Evolutionary conservation across 2,329 filamentous ascomycete species (phyloP), one percentile per base, ranked within the genome.

Genomic region (Plenodomus tracheiphilus): DNA sequence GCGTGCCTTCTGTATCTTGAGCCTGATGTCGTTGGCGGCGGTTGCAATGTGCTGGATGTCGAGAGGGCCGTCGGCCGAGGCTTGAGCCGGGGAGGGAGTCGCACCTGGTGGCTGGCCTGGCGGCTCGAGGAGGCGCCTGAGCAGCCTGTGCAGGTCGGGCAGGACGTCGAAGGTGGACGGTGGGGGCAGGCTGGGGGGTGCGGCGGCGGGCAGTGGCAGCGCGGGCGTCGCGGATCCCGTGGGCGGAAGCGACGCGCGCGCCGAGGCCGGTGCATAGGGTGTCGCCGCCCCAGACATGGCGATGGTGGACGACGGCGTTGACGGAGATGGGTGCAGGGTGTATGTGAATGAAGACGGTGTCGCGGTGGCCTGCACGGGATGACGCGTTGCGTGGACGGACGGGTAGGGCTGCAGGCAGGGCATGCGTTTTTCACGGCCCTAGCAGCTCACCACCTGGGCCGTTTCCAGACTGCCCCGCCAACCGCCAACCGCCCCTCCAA

Each of bases 81-180:
- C 45, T 19, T 68, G 65, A n/a, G 56, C 49, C 1, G 65, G 59
- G 1, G 62, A 62, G 10, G 61, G 56, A 4, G 65, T 58, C 0
- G 65, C 58, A 3, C 62, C 59, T 15, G 64, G 61, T 19, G 63
- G 61, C 43, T 68, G 66, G 8, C 58, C 74, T 69, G 65, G 76
- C 61, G 60, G 64, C 21, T 75, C 78, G 59, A 88, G 84, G 16
- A 97, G 82, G 42, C 89, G 88, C 58, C 85, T 79, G 53, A 97
- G 84, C 59, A 96, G 84, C 50, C 85, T 81, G 65, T 90, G 86
- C 45, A 97, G 84, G 65, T 91, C 85, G 20, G 91, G 90, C 45
- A 96, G 82, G 60, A 91, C 84, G 77, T 96, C 92, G 75, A 97
- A 90, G 41, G 85, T 85, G 72, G 92, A 87, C 21, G 92, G 88